Conservation (phyloP, 495 filamentous ascomycete genomes). For the Lophium mytilinum region DNA sequence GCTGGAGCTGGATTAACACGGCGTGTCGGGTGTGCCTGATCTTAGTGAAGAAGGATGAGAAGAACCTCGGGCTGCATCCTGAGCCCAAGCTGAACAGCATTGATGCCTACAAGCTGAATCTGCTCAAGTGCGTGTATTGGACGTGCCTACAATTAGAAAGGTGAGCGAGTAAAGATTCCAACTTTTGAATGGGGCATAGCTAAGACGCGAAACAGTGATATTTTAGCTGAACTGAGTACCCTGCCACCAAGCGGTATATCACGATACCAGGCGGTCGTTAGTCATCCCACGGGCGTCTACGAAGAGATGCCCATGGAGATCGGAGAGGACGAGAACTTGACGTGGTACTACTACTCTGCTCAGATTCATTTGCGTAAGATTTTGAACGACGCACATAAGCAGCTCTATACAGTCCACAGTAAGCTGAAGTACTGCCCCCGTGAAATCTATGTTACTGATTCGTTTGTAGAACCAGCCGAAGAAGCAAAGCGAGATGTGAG, state of each 20-base stretch:
- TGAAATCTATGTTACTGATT: neutral
- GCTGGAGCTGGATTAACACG: constrained; percentile 76
- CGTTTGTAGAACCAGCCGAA: neutral
- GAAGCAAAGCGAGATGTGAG: neutral
- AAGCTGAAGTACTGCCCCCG: constrained; percentile 11
- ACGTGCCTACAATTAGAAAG: constrained; percentile 91
- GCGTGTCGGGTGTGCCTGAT: constrained; percentile 71
- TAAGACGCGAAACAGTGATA: constrained; percentile 52
- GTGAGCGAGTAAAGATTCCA: constrained; percentile 35
- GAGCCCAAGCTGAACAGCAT: neutral
- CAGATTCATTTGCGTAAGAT: constrained; percentile 81
- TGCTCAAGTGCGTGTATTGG: constrained; percentile 79
- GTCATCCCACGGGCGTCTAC: constrained; percentile 46
- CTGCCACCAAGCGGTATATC: constrained; percentile 46
- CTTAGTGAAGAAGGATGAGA: constrained; percentile 52
- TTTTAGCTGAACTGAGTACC: constrained; percentile 79
- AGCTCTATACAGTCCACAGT: constrained; percentile 56
- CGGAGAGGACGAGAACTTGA: constrained; percentile 18
- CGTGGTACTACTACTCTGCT: constrained; percentile 74
- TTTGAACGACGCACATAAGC: constrained; percentile 74
- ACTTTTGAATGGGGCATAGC: neutral
- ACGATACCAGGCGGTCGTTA: constrained; percentile 42
- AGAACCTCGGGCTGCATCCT: neutral
- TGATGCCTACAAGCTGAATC: constrained; percentile 33
- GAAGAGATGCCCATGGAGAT: constrained; percentile 8